Evolutionary conservation across 2,329 filamentous ascomycete species (phyloP), one percentile per base, ranked within the genome.

Genomic region (Alternaria triticimaculans): DNA sequence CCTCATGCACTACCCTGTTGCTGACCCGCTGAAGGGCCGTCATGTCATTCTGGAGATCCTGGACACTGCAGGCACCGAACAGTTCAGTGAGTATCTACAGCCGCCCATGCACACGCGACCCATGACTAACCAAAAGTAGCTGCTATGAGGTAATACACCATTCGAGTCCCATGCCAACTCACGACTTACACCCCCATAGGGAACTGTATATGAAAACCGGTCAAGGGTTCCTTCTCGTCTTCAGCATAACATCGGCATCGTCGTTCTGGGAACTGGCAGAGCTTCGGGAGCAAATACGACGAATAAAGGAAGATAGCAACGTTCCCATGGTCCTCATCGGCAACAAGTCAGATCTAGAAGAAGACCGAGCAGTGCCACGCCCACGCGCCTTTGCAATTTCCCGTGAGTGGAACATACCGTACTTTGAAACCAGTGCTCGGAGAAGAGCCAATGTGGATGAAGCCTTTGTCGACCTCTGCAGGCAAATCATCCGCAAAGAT

Each of bases 1-100:
- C 20, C 37, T 54, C 26, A 11, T 21, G 44, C 37, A 20, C 46
- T 51, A 58, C 10, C 30, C 7, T 41, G n/a, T 44, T 44, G 30
- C 66, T 74, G 58, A 74, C 59, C 54, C 63, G 58, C 55, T 63
- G 43, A 70, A 96, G 92, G 92, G 92, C 71, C 90, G 93, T 72
- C 92, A 96, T 87, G 92, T 96, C 67, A 88, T 97, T 75, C 82
- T 97, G 70, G 93, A 97, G 84, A 97, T 97, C 77, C 88, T 97
- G 73, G 93, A 97, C 78, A 97, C 93, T 51, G 93, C 93, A 70
- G 93, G 93, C 63, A 97, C 93, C 69, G 93, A 97, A 80, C 93
- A 97, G 79, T 97, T 97, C 82, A 95, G 92, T 95, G 86, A 82
- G 90, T 85, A 14, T 23, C 58, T 44, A 28, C 26, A 28, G 44